phyloP scores from a whole-genome alignment of 768 basidiomycete genomes.

The Boletus pseudo-olivaceus region DNA sequence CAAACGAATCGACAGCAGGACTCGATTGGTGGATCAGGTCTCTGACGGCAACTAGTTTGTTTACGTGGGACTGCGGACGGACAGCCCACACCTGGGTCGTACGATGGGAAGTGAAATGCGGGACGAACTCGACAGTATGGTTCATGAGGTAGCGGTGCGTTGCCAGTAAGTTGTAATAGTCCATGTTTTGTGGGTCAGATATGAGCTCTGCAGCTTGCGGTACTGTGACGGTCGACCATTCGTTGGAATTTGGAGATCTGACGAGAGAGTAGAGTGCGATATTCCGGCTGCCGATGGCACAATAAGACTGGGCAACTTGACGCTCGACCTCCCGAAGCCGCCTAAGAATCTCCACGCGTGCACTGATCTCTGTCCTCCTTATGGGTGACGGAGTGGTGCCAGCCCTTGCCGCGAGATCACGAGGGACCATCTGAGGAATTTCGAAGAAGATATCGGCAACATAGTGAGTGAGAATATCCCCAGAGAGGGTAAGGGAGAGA shows the following conservation, averaged over 20 bases:
- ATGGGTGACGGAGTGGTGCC: constrained; percentile 33
- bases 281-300: constrained; percentile 33
- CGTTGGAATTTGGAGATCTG: constrained; percentile 41
- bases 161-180: constrained; percentile 41
- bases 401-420: constrained; percentile 47
- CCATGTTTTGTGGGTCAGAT: constrained; percentile 22
- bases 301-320: constrained; percentile 41
- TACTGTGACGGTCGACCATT: constrained; percentile 57
- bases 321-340: constrained; percentile 53
- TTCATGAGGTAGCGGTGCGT: constrained; percentile 66
- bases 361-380: constrained; percentile 41
- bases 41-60: constrained; percentile 46
- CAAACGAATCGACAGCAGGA: constrained; percentile 47
- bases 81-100: constrained; percentile 53
- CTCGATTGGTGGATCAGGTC: constrained; percentile 43
- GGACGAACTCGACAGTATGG: constrained; percentile 49
- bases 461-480: constrained; percentile 50
- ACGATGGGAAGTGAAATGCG: constrained; percentile 44
- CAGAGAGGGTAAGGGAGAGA: constrained; percentile 35
- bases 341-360: constrained; percentile 63
- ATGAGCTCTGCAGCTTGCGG: constrained; percentile 49
- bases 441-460: constrained; percentile 56
- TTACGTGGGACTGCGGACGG: constrained; percentile 56
- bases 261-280: constrained; percentile 41
- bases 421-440: constrained; percentile 53